Evolutionary conservation across 2,329 filamentous ascomycete genomes (phyloP).

Genomic region (Sporothrix globosa): DNA sequence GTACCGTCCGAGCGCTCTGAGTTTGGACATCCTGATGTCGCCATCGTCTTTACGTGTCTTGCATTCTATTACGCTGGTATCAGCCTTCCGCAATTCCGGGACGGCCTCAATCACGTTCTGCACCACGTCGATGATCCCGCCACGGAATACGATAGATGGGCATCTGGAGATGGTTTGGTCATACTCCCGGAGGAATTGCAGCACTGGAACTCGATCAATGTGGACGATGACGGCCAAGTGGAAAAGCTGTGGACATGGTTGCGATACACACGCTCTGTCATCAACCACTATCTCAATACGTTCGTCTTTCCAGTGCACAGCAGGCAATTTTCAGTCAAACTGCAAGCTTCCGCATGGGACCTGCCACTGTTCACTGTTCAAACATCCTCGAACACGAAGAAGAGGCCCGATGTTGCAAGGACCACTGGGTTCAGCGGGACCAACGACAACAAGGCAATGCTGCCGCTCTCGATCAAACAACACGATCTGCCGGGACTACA

Average conservation of each 20-base stretch:
- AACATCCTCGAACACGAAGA: not conserved
- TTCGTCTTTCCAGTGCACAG: conserved; percentile 68
- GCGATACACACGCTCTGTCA: conserved; percentile 52
- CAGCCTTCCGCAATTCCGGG: conserved; percentile 51
- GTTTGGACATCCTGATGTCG: conserved; percentile 69
- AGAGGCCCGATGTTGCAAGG: conserved; percentile 36
- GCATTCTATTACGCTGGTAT: conserved; percentile 69
- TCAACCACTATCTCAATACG: conserved; percentile 65
- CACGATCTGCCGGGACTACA: conserved; percentile 58
- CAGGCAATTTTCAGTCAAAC: conserved; percentile 65
- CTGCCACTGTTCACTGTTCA: conserved; percentile 52
- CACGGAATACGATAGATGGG: conserved; percentile 59
- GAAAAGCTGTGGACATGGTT: conserved; percentile 55
- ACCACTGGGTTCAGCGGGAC: conserved; percentile 75
- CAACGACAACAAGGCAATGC: conserved; percentile 63
- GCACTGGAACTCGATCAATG: conserved; percentile 61
- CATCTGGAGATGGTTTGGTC: conserved; percentile 42
- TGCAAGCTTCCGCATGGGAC: conserved; percentile 70
- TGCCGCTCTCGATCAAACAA: conserved; percentile 66
- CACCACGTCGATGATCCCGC: conserved; percentile 59
- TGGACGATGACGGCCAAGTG: conserved; percentile 59
- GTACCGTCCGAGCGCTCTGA: conserved; percentile 64
- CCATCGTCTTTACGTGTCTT: conserved; percentile 66
- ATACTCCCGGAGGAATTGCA: conserved; percentile 51
- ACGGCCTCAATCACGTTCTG: conserved; percentile 54